These are phyloP conservation scores for Silene latifolia DNA, from an alignment of 148 eudicot species.

Conservation along the genomic window DNA sequence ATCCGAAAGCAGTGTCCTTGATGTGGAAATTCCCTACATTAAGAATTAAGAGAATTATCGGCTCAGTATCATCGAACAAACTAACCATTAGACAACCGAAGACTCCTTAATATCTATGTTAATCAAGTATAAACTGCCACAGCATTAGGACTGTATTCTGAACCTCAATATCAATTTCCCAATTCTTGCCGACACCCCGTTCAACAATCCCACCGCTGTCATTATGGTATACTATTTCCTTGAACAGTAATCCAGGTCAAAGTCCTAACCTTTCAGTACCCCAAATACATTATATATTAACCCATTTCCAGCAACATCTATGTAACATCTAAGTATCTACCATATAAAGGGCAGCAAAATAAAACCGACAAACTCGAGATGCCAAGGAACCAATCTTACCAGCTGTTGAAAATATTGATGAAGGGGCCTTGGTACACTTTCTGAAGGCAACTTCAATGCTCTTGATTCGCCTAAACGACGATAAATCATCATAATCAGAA, in stretches of 20 bases:
- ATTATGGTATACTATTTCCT: no score
- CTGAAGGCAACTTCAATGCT: slow-evolving; percentile 28
- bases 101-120: background rate
- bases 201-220: background rate
- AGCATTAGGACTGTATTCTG: background rate
- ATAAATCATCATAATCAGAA: slow-evolving; percentile 11
- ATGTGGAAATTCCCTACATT: slow-evolving; percentile 54
- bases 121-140: background rate
- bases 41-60: slow-evolving; percentile 9
- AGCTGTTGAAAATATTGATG: slow-evolving; percentile 58
- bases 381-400: slow-evolving; percentile 36
- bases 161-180: background rate
- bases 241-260: no score
- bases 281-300: no score
- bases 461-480: slow-evolving; percentile 43
- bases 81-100: background rate
- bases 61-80: background rate
- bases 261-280: no score
- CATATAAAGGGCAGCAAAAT: background rate
- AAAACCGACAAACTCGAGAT: background rate
- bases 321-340: background rate
- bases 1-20: slow-evolving; percentile 59
- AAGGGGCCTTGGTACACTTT: slow-evolving; percentile 46
- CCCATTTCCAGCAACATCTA: background rate
- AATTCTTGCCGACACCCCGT: background rate